Percentiles rank a stretch among this genome's conserved stretches.
Conservation (phyloP, 228 moss, liverwort and hornwort genomes). For the Sphagnum magellanicum region DNA sequence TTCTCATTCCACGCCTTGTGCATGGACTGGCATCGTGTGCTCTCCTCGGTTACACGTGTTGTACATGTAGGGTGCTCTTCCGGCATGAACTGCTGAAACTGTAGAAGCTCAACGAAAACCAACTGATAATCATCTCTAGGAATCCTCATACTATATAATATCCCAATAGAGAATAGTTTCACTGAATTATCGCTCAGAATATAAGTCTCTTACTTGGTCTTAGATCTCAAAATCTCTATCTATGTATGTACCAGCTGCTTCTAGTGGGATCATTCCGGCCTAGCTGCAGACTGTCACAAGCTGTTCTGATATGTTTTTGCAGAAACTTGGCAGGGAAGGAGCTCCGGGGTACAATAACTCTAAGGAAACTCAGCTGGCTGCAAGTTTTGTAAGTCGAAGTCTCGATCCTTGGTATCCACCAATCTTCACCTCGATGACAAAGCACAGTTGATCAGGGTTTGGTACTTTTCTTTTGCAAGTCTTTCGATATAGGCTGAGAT, state of each 20-base stretch:
- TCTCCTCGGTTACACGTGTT: slow-evolving; percentile 24
- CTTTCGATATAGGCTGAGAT: not conserved
- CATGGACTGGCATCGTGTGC: slow-evolving; percentile 49
- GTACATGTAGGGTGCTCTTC: slow-evolving; percentile 23
- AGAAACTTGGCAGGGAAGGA: slow-evolving; percentile 37
- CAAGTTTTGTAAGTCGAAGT: slow-evolving; percentile 33
- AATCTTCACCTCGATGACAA: no score
- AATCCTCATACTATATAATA: not conserved
- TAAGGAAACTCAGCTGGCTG: slow-evolving; percentile 32
- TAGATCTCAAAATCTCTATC: not conserved
- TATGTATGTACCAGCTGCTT: not conserved
- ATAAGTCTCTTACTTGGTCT: not conserved
- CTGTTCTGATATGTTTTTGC: slow-evolving; percentile 1
- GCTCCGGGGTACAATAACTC: slow-evolving; percentile 28
- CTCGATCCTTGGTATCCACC: no score
- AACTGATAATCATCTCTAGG: not conserved
- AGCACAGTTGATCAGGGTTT: not conserved
- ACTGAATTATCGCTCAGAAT: not conserved
- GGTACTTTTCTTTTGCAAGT: not conserved
- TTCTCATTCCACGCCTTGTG: slow-evolving; percentile 38
- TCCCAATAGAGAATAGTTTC: not conserved
- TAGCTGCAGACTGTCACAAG: no score
- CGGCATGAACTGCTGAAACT: not conserved
- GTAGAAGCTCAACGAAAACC: no score
- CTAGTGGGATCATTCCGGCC: not conserved